These are phyloP conservation scores for Parathielavia hyrcaniae DNA, from an alignment of 495 filamentous ascomycete genomes.

Conservation along the genomic window DNA sequence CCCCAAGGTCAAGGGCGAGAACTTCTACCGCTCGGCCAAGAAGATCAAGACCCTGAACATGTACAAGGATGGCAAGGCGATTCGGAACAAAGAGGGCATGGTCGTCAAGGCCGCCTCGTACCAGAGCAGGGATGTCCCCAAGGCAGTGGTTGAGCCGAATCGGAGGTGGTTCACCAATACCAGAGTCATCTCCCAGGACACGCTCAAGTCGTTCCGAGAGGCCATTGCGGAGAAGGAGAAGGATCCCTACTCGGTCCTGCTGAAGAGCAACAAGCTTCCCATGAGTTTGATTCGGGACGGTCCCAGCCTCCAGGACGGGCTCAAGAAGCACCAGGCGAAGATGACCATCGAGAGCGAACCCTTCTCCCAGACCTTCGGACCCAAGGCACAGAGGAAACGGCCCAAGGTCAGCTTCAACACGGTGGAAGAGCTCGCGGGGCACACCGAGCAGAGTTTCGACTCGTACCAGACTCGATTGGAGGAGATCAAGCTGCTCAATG, in stretches of 20 bases:
- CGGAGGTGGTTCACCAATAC: constrained; percentile 65
- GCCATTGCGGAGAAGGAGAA: constrained; percentile 84
- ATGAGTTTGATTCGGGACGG: constrained; percentile 37
- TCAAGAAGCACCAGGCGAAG: constrained; percentile 91
- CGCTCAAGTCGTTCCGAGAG: constrained; percentile 73
- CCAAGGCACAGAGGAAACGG: constrained; percentile 85
- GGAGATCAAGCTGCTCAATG: constrained; percentile 63
- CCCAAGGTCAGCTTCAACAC: constrained; percentile 78
- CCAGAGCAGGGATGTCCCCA: constrained; percentile 67
- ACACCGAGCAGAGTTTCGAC: constrained; percentile 70
- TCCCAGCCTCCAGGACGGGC: constrained; percentile 58
- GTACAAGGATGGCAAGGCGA: constrained; percentile 71
- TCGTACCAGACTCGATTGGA: constrained; percentile 71
- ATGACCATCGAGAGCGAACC: constrained; percentile 83
- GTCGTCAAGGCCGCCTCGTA: constrained; percentile 77
- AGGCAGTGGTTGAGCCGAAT: constrained; percentile 86
- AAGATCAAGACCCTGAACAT: constrained; percentile 80
- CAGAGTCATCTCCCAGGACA: constrained; percentile 56
- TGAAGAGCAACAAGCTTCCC: constrained; percentile 79
- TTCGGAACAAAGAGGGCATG: constrained; percentile 65
- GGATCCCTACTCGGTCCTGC: constrained; percentile 82
- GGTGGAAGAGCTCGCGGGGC: constrained; percentile 72
- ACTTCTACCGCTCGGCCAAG: constrained; percentile 60
- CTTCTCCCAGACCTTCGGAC: constrained; percentile 86
- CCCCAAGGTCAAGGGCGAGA: constrained; percentile 84